A percentile compares a stretch with the other conserved stretches of the same genome.
Evolutionary conservation across 352 stramenopile genomes (phyloP).

Genomic region (Phytophthora pisi): DNA sequence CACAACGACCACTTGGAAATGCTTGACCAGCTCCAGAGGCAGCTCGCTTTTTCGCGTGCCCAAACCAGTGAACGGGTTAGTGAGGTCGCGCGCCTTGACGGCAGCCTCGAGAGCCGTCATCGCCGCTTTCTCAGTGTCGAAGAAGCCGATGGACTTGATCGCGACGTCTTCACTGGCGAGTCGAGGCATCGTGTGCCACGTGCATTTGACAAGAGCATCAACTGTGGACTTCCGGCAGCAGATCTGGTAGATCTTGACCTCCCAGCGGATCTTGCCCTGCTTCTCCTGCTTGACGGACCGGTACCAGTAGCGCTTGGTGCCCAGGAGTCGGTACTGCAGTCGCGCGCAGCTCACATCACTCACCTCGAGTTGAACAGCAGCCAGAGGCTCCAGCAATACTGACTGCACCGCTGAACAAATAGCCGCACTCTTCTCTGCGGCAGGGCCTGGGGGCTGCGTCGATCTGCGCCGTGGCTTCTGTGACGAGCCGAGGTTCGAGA

Average conservation of each 20-base stretch:
- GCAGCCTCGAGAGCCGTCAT: slow-evolving; percentile 46
- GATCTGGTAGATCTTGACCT: slow-evolving; percentile 62
- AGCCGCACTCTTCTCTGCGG: slow-evolving; percentile 29
- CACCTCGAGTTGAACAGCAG: slow-evolving; percentile 28
- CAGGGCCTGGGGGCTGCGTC: slow-evolving; percentile 21
- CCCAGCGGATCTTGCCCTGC: slow-evolving; percentile 58
- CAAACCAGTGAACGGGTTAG: slow-evolving; percentile 48
- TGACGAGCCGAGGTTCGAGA: slow-evolving; percentile 25
- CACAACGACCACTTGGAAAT: slow-evolving; percentile 59
- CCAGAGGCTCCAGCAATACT: slow-evolving; percentile 18
- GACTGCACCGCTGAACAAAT: slow-evolving; percentile 26
- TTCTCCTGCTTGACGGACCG: slow-evolving; percentile 72
- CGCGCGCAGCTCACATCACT: slow-evolving; percentile 59
- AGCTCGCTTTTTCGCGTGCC: slow-evolving; percentile 36
- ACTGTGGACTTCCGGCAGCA: slow-evolving; percentile 51
- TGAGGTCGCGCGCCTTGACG: slow-evolving; percentile 38
- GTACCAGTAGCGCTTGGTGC: slow-evolving; percentile 73
- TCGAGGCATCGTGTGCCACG: slow-evolving; percentile 45
- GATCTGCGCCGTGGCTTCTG: slow-evolving; percentile 13
- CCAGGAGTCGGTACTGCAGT: slow-evolving; percentile 66
- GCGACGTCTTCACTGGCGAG: slow-evolving; percentile 53
- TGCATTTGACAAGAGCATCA: slow-evolving; percentile 21
- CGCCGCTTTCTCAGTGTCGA: slow-evolving; percentile 61
- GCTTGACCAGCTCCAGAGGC: slow-evolving; percentile 33
- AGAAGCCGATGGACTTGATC: slow-evolving; percentile 56